Base-by-base conservation (phyloP, 1,284 basidiomycete genomes). In the Ceratobasidium sp. region DNA sequence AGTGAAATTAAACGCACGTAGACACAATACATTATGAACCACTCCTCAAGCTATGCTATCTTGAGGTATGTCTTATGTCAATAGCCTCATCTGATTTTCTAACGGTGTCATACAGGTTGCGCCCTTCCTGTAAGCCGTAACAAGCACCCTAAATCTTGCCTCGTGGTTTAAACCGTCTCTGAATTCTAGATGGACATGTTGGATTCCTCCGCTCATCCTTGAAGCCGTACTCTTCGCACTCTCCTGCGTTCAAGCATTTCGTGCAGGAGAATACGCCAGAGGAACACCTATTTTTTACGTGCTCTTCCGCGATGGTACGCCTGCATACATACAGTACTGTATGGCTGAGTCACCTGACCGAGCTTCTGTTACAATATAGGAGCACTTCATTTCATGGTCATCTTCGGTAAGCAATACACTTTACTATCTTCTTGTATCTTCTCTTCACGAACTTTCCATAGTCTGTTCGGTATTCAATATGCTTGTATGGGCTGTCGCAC, bases 301-400 rank as follows among this genome's bases (percentile, higher is more conserved):
- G 12, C 48, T 74, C 14, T 67, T 58, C 36, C 70, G 73, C 45
- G 73, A 74, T 72, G 73, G 73, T 74, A 61, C 28, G 73, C 65
- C 5, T 32, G 10, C 43, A 9, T 45, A 9, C 4, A n/a, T n/a
- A 45, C 16, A 10, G 43, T 12, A 45, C 16, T 3, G 16, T n/a
- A 3, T 18, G 3, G 18, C 9, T n/a, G 18, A 45, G 3, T n/a
- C 43, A 18, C 18, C 26, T 53, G n/a, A 50, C 45, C 23, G 36
- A 45, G 34, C 6, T 58, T 50, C 16, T 50, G 16, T 34, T 52
- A 55, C 34, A 34, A 39, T n/a, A 23, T 39, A 74, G 73, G 73
- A n/a, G 62, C 72, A 26, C 18, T 74, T 41, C 72, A 72, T 41
- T 74, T 69, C 48, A 23, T 53, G 4, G 34, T 74, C 30, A 74